Evolutionary conservation across 371 early-diverging fungal genomes (phyloP), one percentile per base, ranked within the genome.

Genomic region (Mucor circinelloides): DNA sequence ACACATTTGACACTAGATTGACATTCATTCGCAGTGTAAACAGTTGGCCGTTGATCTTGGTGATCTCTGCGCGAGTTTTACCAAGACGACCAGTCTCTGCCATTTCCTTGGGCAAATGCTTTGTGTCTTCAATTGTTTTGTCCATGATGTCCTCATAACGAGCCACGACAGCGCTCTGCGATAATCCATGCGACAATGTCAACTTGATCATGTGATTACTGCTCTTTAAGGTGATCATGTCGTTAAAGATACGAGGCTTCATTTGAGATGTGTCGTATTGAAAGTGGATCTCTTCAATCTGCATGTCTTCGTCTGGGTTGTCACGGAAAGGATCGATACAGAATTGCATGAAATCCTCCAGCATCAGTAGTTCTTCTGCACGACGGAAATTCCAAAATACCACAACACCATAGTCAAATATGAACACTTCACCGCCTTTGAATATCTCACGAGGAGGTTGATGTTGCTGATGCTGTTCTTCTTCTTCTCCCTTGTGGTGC

Each of bases 351-450:
- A 95, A 71, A 58, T 93, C 90, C n/a, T 82, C 81, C 64, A 97
- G 73, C 70, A 96, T 85, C 65, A 85, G 74, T 25, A 83, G 64
- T 74, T 97, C 99, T 67, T 97, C 94, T 30, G 84, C 85, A 62
- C 93, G 89, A n/a, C 88, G 87, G 71, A 98, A 90, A 36, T 96
- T 96, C 99, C 99, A 98, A 67, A 96, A 90, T 1, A 97, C 97
- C 2, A 94, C 92, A 7, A 96, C 97, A 28, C 98, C 97, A 72
- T 96, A 97, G 69, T 96, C 97, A 71, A 97, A 97, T 56, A 92
- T 79, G 66, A 93, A 93, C 12, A 93, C 76, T 70, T 94, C 94
- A 50, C 92, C 91, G 27, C 88, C 88, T 60, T 75, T 81, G 58
- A 87, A 87, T 8, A 80, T 81, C 25, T 75, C 69, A 3, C 67